Percentiles rank a stretch among this genome's conserved stretches.
Conservation (phyloP, 306 rosid species). For the Betula pendula region DNA sequence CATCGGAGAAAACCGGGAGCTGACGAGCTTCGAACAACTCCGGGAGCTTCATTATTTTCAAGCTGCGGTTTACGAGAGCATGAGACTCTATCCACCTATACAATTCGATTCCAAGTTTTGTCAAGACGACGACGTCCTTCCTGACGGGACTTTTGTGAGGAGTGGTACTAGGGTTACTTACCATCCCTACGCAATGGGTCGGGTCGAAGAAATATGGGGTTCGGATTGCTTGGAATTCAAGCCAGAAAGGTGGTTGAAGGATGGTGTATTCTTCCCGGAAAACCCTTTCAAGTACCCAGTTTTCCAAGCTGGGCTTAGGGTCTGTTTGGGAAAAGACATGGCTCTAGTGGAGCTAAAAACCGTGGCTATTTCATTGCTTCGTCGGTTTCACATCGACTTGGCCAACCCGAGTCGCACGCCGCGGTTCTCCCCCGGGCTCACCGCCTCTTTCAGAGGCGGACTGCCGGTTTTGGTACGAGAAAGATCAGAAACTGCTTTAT, state of each 20-base stretch:
- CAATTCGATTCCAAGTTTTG: constrained; percentile 83
- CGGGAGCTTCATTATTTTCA: constrained; percentile 59
- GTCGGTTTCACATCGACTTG: constrained; percentile 43
- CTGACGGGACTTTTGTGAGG: constrained; percentile 62
- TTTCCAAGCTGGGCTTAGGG: constrained; percentile 79
- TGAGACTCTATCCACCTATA: constrained; percentile 82
- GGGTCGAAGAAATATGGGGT: constrained; percentile 73
- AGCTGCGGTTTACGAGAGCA: constrained; percentile 61
- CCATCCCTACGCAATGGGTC: constrained; percentile 87
- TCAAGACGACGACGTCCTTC: constrained; percentile 60
- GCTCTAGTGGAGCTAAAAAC: constrained; percentile 66
- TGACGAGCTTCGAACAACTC: constrained; percentile 42
- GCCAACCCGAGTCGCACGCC: constrained; percentile 34
- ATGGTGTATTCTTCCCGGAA: constrained; percentile 38
- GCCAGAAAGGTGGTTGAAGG: constrained; percentile 73
- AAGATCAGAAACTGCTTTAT: constrained; percentile 3
- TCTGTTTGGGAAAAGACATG: constrained; percentile 83
- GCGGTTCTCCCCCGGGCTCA: constrained; percentile 78
- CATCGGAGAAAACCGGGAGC: constrained; percentile 31
- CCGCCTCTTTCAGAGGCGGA: constrained; percentile 68
- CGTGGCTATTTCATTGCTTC: constrained; percentile 53
- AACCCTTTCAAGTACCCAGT: constrained; percentile 62
- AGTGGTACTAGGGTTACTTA: constrained; percentile 86
- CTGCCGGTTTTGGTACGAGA: constrained; percentile 52
- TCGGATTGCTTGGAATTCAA: constrained; percentile 57